A percentile compares a stretch with the other conserved stretches of the same genome.
phyloP scores from a whole-genome alignment of 1,139 yeast genomes.

The Magnusiomyces suaveolens region DNA sequence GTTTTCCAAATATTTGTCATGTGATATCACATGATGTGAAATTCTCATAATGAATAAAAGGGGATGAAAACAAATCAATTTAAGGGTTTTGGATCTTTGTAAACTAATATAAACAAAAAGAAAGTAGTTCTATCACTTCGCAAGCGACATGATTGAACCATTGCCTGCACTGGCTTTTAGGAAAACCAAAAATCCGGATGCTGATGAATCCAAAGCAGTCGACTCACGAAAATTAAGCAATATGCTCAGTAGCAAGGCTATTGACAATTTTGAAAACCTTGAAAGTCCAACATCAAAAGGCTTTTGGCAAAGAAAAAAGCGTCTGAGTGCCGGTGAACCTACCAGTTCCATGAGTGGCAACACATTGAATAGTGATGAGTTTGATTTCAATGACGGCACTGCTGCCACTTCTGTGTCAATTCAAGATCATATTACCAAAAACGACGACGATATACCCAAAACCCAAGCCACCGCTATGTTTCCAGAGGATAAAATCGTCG shows the following conservation, averaged over 20 bases:
- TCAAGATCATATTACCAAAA: background rate
- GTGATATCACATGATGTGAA: too few relatives aligned
- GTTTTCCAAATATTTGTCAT: too few relatives aligned
- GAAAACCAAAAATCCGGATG: background rate
- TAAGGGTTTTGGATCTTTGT: too few relatives aligned
- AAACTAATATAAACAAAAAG: too few relatives aligned
- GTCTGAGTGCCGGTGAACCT: constrained; percentile 20
- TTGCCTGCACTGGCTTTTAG: too few relatives aligned
- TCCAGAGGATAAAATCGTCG: background rate
- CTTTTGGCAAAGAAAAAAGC: constrained; percentile 4
- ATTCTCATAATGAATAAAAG: too few relatives aligned
- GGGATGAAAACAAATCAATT: too few relatives aligned
- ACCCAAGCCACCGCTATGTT: background rate
- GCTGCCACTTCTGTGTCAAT: background rate
- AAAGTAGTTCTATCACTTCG: too few relatives aligned
- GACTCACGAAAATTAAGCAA: background rate
- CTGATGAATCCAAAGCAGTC: background rate
- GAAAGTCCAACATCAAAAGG: constrained; percentile 18
- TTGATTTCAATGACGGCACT: background rate
- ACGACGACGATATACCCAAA: background rate
- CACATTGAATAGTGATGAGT: background rate
- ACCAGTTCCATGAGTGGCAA: constrained; percentile 8
- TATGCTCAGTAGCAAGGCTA: background rate
- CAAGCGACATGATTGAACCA: too few relatives aligned
- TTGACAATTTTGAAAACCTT: background rate